Conservation (phyloP, 2,329 filamentous ascomycete species). For the Trichoderma koningiopsis region DNA sequence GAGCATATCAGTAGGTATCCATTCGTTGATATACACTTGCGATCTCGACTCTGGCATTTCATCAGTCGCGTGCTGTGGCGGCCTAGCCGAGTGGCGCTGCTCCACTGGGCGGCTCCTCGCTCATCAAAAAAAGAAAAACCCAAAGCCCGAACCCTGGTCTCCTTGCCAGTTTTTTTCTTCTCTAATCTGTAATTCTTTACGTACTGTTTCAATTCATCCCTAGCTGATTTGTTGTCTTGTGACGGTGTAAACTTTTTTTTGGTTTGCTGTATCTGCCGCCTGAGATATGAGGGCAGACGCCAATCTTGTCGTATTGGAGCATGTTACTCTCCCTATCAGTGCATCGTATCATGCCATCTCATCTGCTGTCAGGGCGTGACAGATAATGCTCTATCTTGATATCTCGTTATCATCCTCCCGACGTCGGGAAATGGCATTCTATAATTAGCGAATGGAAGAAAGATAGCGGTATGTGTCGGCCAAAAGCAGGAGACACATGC, state of each 20-base stretch:
- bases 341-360: slow-evolving; percentile 4
- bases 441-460: not conserved
- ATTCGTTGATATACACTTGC: slow-evolving; percentile 1
- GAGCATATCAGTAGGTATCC: not conserved
- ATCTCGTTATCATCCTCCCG: slow-evolving; percentile 2
- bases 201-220: not conserved
- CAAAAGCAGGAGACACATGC: slow-evolving; percentile 11
- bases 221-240: not conserved
- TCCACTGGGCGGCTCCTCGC: slow-evolving; percentile 22
- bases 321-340: not conserved
- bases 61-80: slow-evolving; percentile 22
- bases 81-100: slow-evolving; percentile 23
- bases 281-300: slow-evolving; percentile 10
- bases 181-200: not conserved
- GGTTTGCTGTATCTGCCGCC: not conserved
- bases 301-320: not conserved
- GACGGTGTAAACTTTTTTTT: not conserved
- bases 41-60: not conserved
- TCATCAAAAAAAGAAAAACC: slow-evolving; percentile 1
- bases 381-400: slow-evolving; percentile 12
- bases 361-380: not conserved
- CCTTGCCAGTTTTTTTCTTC: not conserved
- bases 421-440: not conserved
- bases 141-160: slow-evolving; percentile 11
- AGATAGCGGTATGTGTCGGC: not conserved